Evolutionary conservation across 805 yeast species (phyloP).

Genomic region (Saturnispora galanensis): DNA sequence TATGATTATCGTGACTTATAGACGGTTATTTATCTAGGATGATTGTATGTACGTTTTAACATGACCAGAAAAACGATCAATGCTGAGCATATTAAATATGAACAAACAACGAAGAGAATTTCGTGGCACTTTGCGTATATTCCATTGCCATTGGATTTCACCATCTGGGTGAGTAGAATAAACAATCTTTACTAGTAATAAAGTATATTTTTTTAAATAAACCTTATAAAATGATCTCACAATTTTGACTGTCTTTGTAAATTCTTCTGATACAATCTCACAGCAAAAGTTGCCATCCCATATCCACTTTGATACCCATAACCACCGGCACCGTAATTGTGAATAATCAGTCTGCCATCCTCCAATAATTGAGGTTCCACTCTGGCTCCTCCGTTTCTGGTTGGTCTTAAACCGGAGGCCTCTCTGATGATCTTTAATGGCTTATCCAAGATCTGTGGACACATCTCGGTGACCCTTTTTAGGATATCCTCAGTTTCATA

Average conservation of each 20-base stretch:
- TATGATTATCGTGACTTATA: too few species aligned
- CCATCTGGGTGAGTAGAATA: too few species aligned
- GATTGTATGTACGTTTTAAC: too few species aligned
- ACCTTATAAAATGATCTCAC: too few species aligned
- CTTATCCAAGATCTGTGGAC: constrained; percentile 38
- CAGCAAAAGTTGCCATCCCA: constrained; percentile 48
- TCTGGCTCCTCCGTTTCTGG: constrained; percentile 66
- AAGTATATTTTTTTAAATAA: too few species aligned
- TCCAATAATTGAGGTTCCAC: constrained; percentile 45
- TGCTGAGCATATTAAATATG: too few species aligned
- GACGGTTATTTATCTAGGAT: too few species aligned
- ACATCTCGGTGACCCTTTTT: constrained; percentile 42
- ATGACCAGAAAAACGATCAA: too few species aligned
- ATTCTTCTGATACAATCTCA: constrained; percentile 20
- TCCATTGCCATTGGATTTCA: too few species aligned
- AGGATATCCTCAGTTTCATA: constrained; percentile 54
- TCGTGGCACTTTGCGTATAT: background rate
- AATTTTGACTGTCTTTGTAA: too few species aligned
- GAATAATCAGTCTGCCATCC: constrained; percentile 39
- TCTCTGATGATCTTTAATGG: constrained; percentile 47
- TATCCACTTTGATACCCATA: constrained; percentile 60
- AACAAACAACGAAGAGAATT: background rate
- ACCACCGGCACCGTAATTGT: constrained; percentile 64
- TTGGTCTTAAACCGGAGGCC: constrained; percentile 70
- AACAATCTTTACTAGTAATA: too few species aligned